Conservation (phyloP, 345 rosid species). For the Iberis pinnata region DNA sequence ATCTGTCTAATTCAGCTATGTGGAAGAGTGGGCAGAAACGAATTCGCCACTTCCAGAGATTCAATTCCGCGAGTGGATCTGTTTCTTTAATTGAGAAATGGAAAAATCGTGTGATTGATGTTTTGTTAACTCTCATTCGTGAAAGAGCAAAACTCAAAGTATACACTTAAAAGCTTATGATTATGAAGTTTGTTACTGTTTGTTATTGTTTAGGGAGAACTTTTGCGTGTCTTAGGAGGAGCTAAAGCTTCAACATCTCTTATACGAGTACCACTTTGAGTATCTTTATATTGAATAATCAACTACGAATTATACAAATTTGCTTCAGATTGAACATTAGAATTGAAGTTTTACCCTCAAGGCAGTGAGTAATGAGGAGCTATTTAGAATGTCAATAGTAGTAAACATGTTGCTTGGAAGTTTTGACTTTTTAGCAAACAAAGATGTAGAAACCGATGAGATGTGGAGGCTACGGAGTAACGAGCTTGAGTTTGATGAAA, state of each 20-base stretch:
- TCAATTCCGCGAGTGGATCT: slow-evolving; percentile 51
- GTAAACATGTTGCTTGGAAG: no score
- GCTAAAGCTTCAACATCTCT: slow-evolving; percentile 62
- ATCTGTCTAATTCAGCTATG: slow-evolving; percentile 51
- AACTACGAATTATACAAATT: no score
- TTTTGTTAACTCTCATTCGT: slow-evolving; percentile 91
- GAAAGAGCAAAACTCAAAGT: slow-evolving; percentile 98
- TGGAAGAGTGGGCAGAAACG: slow-evolving; percentile 44
- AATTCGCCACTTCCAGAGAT: slow-evolving; percentile 50
- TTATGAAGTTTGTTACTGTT: background rate
- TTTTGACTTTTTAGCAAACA: slow-evolving; percentile 49
- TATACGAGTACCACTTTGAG: slow-evolving; percentile 88
- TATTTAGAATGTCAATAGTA: no score
- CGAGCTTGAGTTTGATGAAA: slow-evolving; percentile 54
- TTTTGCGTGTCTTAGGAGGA: slow-evolving; percentile 81
- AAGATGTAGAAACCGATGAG: slow-evolving; percentile 76
- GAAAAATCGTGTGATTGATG: slow-evolving; percentile 85
- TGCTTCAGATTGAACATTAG: no score
- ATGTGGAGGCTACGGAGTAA: slow-evolving; percentile 76
- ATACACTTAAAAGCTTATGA: background rate
- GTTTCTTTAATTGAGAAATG: slow-evolving; percentile 61
- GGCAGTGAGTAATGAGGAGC: slow-evolving; percentile 32
- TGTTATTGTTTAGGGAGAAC: slow-evolving; percentile 55
- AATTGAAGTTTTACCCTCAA: no score
- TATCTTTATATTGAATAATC: no score